Base-by-base conservation (phyloP, 169 alveolate species). In the Ophryocystis elektroscirrha region DNA sequence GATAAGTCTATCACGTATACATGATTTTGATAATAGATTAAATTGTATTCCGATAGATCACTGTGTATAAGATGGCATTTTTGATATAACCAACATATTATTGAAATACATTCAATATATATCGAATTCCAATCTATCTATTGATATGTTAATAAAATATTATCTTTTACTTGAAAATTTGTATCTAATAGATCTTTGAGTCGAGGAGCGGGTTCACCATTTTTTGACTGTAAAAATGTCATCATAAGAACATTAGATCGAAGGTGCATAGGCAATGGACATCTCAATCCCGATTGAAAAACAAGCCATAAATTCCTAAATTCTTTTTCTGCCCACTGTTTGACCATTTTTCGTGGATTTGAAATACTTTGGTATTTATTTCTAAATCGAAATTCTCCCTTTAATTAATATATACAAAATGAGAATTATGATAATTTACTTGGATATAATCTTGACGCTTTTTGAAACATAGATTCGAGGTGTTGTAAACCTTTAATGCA, bases 241-340 rank as follows among this genome's bases (percentile, higher is more conserved):
- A 94, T 90, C 54, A 91, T 87, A 36, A 94, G 78, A 19, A 94
- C 87, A 68, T 94, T 91, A 48, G 86, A 84, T 65, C 81, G 82
- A 32, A 89, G 47, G 7, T 26, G 4, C 4, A 74, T 65, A n/a
- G 96, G 96, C 25, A 77, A 74, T 9, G 98, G 47, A 22, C 7
- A 22, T 39, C 47, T 4, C 5, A 7, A 32, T n/a, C 39, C 88
- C 30, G 86, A 72, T 54, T 74, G 65, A 41, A 76, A 68, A 15
- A 89, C 65, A 52, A 98, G 76, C 63, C 85, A 78, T 41, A 89
- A 66, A 64, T 94, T 91, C 48, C 98, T 61, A 45, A 84, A 76
- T 66, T 92, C 99, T 77, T 95, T 95, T 75, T 91, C 97, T 24
- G 97, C 94, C 99, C 99, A 95, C 53, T 86, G 89, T 37, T 83